Base-by-base conservation (phyloP, 495 filamentous ascomycete genomes). In the Alectoria sarmentosa region DNA sequence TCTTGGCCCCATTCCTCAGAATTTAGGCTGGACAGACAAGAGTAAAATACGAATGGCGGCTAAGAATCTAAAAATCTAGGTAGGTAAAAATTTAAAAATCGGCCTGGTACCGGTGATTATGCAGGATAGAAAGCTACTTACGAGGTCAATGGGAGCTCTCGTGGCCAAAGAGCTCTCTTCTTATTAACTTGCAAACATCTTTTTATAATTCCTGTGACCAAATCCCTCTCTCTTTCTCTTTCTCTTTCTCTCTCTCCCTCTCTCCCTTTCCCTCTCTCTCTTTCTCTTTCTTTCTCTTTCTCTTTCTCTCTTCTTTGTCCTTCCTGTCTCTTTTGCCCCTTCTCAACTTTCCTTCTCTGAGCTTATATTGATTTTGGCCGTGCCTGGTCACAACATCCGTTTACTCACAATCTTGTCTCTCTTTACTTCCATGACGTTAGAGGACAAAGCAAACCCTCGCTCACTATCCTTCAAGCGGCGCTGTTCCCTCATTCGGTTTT, bases 191-290 rank as follows among this genome's bases (percentile, higher is more conserved):
- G 30, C 30, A 34, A 55, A n/a, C n/a, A n/a, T n/a, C 2, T 19
- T 55, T 17, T 36, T 55, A 55, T 44, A 36, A 63, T 63, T 32
- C 54, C 38, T 19, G 62, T 57, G 30, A 48, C 21, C 44, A 19
- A 46, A 3, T 39, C 19, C 32, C 48, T 42, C 19, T 58, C 39
- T 30, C 58, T 56, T 13, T 64, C 23, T 8, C 36, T 2, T 17
- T 57, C 36, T 38, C 37, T 32, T 17, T 64, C 62, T 64, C 56
- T 34, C 37, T 56, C 34, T 19, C 39, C 62, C 30, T 19, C 42
- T 63, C 49, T 56, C 38, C 39, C 62, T 44, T 64, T 64, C 39
- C 19, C 58, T 57, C 39, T 63, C 41, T 34, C n/a, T n/a, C n/a
- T 39, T 26, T 41, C 48, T 42, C 19, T 58, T 30, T 64, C 42